These are phyloP conservation scores for Aspergillus mulundensis DNA, from an alignment of 495 filamentous ascomycete species.

Conservation along the genomic window DNA sequence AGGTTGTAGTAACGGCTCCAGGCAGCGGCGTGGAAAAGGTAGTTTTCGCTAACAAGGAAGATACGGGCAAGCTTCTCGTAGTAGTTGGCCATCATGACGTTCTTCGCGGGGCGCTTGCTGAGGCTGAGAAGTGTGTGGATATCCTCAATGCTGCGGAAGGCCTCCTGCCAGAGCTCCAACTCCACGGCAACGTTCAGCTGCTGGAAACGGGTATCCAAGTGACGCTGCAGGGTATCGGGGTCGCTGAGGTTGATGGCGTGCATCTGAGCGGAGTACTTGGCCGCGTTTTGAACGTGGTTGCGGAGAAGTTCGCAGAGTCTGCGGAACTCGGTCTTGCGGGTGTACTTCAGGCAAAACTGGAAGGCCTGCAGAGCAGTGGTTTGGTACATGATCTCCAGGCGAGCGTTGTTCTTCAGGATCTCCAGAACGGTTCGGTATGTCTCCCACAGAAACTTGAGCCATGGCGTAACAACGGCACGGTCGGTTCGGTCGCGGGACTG, in stretches of 20 bases:
- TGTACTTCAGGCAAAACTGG: slow-evolving; percentile 96
- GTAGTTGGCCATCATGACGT: slow-evolving; percentile 99
- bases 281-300: slow-evolving; percentile 98
- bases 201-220: slow-evolving; percentile 96
- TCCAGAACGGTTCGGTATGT: slow-evolving; percentile 99
- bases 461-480: slow-evolving; percentile 95
- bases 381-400: slow-evolving; percentile 96
- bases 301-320: slow-evolving; percentile 95
- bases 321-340: slow-evolving; percentile 98
- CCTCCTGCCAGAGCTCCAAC: slow-evolving; percentile 97
- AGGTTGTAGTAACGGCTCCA: slow-evolving; percentile 97
- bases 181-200: slow-evolving; percentile 98
- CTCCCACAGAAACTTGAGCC: slow-evolving; percentile 99
- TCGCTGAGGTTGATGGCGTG: slow-evolving; percentile 99
- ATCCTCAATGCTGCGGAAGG: slow-evolving; percentile 97
- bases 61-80: slow-evolving; percentile 98
- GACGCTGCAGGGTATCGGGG: slow-evolving; percentile 92
- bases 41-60: slow-evolving; percentile 98
- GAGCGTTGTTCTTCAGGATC: slow-evolving; percentile 97
- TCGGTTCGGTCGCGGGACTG: slow-evolving; percentile 96
- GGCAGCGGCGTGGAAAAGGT: slow-evolving; percentile 96
- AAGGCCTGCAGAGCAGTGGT: slow-evolving; percentile 96
- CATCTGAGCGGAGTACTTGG: slow-evolving; percentile 98
- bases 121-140: slow-evolving; percentile 98
- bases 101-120: slow-evolving; percentile 99